Evolutionary conservation across 192 early-diverging fungal genomes (phyloP).

Genomic region (Dispira parvispora): DNA sequence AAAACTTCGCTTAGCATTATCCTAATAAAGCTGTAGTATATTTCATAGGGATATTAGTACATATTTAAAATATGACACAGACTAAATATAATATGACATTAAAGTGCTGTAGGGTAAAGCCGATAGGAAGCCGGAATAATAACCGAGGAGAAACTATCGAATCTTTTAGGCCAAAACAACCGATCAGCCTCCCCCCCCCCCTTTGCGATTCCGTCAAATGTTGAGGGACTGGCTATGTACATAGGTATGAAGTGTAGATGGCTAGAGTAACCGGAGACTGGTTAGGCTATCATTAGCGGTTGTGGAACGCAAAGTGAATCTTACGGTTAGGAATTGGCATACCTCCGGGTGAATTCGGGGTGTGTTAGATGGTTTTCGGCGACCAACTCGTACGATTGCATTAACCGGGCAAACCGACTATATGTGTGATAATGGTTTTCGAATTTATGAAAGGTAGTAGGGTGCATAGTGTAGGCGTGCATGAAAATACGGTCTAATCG

Average conservation of each 20-base stretch:
- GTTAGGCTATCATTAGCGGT: background rate
- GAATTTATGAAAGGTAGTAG: conserved; percentile 71
- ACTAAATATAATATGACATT: too few species aligned
- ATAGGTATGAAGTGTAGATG: background rate
- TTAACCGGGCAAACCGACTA: background rate
- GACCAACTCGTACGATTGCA: background rate
- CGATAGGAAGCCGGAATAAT: too few species aligned
- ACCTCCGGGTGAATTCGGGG: background rate
- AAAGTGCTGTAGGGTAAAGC: too few species aligned
- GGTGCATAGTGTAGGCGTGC: conserved; percentile 86
- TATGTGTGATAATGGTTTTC: conserved; percentile 23
- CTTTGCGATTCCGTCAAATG: too few species aligned
- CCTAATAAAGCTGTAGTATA: too few species aligned
- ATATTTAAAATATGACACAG: too few species aligned
- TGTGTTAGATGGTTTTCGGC: background rate
- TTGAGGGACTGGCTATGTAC: background rate
- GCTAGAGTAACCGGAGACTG: background rate
- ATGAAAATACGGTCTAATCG: conserved; percentile 94
- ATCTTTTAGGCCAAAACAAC: too few species aligned
- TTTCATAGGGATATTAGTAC: too few species aligned
- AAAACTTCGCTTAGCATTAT: too few species aligned
- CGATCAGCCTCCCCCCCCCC: too few species aligned
- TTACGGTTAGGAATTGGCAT: background rate
- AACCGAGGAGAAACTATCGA: too few species aligned
- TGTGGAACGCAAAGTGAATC: background rate